These are phyloP conservation scores for Yarrowia sp. DNA, from an alignment of 805 yeast species.

Conservation along the genomic window DNA sequence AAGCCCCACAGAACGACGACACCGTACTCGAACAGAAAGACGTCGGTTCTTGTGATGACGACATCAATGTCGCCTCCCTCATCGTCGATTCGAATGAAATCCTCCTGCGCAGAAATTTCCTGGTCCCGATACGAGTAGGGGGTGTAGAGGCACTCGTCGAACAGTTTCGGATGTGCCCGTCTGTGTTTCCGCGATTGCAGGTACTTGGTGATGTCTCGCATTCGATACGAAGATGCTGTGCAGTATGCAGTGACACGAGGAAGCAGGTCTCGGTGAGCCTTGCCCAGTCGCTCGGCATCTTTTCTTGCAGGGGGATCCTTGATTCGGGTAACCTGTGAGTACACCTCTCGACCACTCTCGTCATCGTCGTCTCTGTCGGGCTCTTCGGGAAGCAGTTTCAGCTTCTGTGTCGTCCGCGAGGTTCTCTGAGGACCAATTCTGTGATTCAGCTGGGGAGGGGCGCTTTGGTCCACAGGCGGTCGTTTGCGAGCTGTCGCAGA, in stretches of 20 bases:
- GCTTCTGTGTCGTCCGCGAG: slow-evolving; percentile 81
- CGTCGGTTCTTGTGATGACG: slow-evolving; percentile 63
- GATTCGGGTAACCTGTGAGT: slow-evolving; percentile 79
- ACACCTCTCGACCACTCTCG: slow-evolving; percentile 53
- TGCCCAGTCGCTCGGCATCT: slow-evolving; percentile 92
- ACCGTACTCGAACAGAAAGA: slow-evolving; percentile 92
- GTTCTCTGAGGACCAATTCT: slow-evolving; percentile 57
- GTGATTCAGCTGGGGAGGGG: slow-evolving; percentile 19
- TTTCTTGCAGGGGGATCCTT: slow-evolving; percentile 85
- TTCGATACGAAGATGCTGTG: slow-evolving; percentile 86
- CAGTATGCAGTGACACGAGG: slow-evolving; percentile 97
- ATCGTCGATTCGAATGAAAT: slow-evolving; percentile 67
- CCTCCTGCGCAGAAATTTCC: slow-evolving; percentile 31
- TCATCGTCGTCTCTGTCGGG: slow-evolving; percentile 31
- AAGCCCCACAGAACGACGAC: slow-evolving; percentile 98
- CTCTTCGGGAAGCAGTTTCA: slow-evolving; percentile 77
- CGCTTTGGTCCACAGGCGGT: slow-evolving; percentile 27
- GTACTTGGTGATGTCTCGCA: slow-evolving; percentile 86
- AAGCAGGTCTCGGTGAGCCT: slow-evolving; percentile 72
- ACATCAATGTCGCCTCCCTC: slow-evolving; percentile 95
- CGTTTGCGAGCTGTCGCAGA: slow-evolving; percentile 7
- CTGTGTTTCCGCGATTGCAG: slow-evolving; percentile 63
- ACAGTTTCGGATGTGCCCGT: slow-evolving; percentile 73
- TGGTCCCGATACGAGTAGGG: slow-evolving; percentile 59
- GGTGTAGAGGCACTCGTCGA: slow-evolving; percentile 93